Evolutionary conservation across 164 flowering plant species (phyloP).

Genomic region (Protea cynaroides): DNA sequence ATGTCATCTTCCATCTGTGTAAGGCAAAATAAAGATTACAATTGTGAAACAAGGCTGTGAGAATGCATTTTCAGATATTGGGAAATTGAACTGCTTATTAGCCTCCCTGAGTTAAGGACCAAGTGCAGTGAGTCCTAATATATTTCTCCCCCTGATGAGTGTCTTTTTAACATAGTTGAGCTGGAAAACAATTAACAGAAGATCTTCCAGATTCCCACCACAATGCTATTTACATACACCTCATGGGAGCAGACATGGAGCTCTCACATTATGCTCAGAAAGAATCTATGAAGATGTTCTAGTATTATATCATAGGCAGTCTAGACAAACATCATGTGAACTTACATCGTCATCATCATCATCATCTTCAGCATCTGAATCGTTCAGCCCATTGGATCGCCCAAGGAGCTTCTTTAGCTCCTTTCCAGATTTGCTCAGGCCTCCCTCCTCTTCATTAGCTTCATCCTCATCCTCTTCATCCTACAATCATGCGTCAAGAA

Average conservation of each 20-base stretch:
- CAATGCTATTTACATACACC: background rate
- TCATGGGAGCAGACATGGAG: background rate
- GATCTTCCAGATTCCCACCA: background rate
- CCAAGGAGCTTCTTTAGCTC: slow-evolving; percentile 93
- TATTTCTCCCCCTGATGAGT: too few relatives aligned
- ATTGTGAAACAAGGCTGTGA: slow-evolving; percentile 1
- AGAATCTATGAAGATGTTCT: background rate
- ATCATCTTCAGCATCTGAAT: slow-evolving; percentile 86
- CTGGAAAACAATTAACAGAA: background rate
- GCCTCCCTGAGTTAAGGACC: background rate
- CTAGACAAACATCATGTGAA: slow-evolving; percentile 4
- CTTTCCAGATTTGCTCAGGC: slow-evolving; percentile 92
- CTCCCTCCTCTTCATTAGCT: slow-evolving; percentile 58
- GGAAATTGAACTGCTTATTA: background rate
- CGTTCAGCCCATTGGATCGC: slow-evolving; percentile 56
- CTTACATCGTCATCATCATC: slow-evolving; percentile 87
- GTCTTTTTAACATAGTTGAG: background rate
- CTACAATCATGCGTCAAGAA: slow-evolving; percentile 27
- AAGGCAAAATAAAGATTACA: slow-evolving; percentile 6
- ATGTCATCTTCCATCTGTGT: slow-evolving; percentile 62
- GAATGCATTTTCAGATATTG: background rate
- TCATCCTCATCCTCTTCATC: slow-evolving; percentile 95
- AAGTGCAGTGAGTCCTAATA: background rate
- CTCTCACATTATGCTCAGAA: background rate
- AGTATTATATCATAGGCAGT: too few relatives aligned